phyloP scores from a whole-genome alignment of 1,284 basidiomycete species.

The Melampsora larici-populina region DNA sequence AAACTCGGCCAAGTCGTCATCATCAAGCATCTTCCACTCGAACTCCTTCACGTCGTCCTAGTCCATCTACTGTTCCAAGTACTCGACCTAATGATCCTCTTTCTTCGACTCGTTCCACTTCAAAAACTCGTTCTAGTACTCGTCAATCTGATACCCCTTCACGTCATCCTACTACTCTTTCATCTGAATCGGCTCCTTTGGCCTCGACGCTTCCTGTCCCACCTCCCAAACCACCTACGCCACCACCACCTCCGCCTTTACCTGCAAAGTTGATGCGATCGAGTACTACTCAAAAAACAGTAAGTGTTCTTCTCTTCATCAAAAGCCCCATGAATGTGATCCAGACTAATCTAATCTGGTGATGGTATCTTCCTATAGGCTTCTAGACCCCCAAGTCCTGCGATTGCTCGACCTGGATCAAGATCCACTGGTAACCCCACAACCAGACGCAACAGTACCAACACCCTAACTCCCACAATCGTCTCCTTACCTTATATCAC shows the following conservation, averaged over 20 bases:
- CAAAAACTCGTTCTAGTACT: neutral
- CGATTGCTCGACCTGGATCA: no score
- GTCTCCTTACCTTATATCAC: neutral
- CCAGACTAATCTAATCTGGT: no score
- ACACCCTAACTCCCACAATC: neutral
- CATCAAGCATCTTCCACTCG: neutral
- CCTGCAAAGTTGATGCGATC: no score
- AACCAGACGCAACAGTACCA: no score
- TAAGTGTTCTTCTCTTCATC: no score
- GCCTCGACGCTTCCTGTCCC: neutral
- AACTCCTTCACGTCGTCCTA: neutral
- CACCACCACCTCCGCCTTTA: neutral
- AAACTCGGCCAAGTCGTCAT: neutral
- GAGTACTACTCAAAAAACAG: no score
- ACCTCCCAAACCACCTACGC: neutral
- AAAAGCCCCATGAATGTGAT: no score
- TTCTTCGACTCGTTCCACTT: neutral
- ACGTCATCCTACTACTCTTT: neutral
- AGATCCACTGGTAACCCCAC: no score
- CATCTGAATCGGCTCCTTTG: neutral
- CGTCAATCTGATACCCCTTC: neutral
- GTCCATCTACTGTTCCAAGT: neutral
- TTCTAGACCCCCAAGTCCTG: no score
- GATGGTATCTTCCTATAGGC: no score
- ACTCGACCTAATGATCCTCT: neutral